Evolutionary conservation across 768 basidiomycete genomes (phyloP).

Genomic region (Kwoniella dendrophila): DNA sequence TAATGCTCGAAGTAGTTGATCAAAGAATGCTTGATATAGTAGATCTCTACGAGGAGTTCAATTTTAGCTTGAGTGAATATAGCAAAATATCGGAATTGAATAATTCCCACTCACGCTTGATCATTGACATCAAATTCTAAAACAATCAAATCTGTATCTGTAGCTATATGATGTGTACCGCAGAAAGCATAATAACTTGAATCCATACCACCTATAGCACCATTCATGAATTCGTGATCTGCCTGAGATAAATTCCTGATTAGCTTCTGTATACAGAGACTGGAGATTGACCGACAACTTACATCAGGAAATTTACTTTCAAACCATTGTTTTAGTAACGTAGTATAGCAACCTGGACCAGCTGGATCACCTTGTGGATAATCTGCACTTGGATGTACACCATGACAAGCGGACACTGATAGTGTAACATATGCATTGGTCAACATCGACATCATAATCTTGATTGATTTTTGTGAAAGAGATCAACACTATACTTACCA

Average conservation of each 20-base stretch:
- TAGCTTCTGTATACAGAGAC: neutral
- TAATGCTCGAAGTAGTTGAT: slow-evolving; percentile 49
- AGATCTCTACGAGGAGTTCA: slow-evolving; percentile 22
- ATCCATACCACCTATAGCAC: slow-evolving; percentile 55
- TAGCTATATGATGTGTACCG: slow-evolving; percentile 52
- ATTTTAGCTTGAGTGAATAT: neutral
- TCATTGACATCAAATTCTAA: slow-evolving; percentile 56
- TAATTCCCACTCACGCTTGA: slow-evolving; percentile 51
- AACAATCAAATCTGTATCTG: slow-evolving; percentile 51
- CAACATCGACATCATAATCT: neutral
- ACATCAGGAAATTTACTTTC: slow-evolving; percentile 43
- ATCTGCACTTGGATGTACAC: slow-evolving; percentile 43
- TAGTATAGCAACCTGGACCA: slow-evolving; percentile 54
- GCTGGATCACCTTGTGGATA: slow-evolving; percentile 50
- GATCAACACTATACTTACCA: slow-evolving; percentile 35
- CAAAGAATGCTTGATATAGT: slow-evolving; percentile 46
- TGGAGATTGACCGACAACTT: slow-evolving; percentile 4
- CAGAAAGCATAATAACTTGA: slow-evolving; percentile 55
- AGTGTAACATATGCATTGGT: neutral
- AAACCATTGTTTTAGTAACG: slow-evolving; percentile 46
- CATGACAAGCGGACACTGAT: slow-evolving; percentile 53
- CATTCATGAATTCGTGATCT: slow-evolving; percentile 47
- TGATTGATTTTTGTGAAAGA: neutral
- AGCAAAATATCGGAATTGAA: neutral
- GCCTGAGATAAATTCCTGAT: slow-evolving; percentile 7